Evolutionary conservation across 345 rosid genomes (phyloP), one percentile per base, ranked within the genome.

Genomic region (Abelmoschus esculentus): DNA sequence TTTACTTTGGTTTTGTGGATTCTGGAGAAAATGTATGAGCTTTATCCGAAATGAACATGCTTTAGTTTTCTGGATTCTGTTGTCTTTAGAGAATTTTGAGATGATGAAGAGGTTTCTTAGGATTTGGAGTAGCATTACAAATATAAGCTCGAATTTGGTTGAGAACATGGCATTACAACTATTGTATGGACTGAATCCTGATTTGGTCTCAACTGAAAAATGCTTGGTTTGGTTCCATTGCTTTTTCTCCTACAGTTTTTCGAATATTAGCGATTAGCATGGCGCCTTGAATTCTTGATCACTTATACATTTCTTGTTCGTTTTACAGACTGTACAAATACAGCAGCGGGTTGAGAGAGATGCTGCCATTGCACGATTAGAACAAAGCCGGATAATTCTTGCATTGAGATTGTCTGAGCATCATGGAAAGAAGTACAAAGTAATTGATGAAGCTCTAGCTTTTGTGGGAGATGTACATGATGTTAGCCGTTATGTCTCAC

Each of bases 271-370:
- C 26, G 44, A 42, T 12, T 44, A 22, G 32, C 68, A 50, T 56
- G 14, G 10, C n/a, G 18, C 14, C 3, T 74, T 44, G 61, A 70
- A n/a, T n/a, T n/a, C n/a, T n/a, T n/a, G n/a, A n/a, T 53, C 44
- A 50, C 60, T 62, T 22, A 58, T 22, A 15, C 3, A 32, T 65
- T 2, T 14, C 19, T 62, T 58, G 72, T 29, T 73, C 46, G 77
- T 47, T 42, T 69, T 59, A 66, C 79, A 95, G 96, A 95, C 90
- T 1, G 78, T 95, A 58, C 92, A 95, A 70, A 76, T 76, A 38
- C 96, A 91, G 81, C 97, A 95, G 72, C 85, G 89, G 47, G 93
- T 90, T 14, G 98, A 95, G 83, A 83, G 88, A 81, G 98, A 91
- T 83, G 83, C 92, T 14, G 97, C 97, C 7, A 76, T 95, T 75